These are phyloP conservation scores for Avena eriantha DNA, from an alignment of 176 grass and related monocot genomes.

Conservation along the genomic window DNA sequence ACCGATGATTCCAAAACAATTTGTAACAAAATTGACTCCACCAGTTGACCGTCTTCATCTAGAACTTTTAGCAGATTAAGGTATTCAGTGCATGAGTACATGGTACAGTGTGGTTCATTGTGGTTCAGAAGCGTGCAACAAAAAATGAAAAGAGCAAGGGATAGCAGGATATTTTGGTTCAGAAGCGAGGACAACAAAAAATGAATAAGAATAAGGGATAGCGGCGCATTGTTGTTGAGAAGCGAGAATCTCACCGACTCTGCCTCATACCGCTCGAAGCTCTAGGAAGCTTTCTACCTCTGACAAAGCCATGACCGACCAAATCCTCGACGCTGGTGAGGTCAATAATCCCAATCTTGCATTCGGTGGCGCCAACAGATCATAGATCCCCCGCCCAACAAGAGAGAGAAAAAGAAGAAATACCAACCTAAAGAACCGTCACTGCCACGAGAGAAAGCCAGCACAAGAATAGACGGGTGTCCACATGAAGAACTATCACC, in stretches of 20 bases:
- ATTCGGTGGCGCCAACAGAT: conserved; percentile 42
- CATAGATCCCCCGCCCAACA: conserved; percentile 38
- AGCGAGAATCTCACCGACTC: conserved; percentile 53
- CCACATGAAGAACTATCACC: no score
- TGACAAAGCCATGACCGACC: conserved; percentile 44
- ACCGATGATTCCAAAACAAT: conserved; percentile 92
- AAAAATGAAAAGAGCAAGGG: no score
- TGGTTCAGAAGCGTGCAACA: no score
- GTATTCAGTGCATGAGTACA: conserved; percentile 66
- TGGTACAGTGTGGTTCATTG: conserved; percentile 49
- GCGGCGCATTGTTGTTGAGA: conserved; percentile 48
- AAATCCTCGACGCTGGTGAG: conserved; percentile 34
- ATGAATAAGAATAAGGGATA: background rate
- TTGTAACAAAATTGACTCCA: conserved; percentile 90
- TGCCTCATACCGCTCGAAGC: conserved; percentile 63
- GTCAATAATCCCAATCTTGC: conserved; percentile 38
- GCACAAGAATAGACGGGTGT: no score
- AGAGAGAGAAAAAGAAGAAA: no score
- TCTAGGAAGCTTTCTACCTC: conserved; percentile 35
- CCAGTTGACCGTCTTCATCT: conserved; percentile 76
- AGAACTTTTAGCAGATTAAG: conserved; percentile 68
- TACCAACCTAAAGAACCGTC: no score
- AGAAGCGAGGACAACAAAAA: background rate
- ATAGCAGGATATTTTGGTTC: no score
- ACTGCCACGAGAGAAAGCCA: no score